Base-by-base conservation (phyloP, 208 protist species). In the Naegleria fowleri region DNA sequence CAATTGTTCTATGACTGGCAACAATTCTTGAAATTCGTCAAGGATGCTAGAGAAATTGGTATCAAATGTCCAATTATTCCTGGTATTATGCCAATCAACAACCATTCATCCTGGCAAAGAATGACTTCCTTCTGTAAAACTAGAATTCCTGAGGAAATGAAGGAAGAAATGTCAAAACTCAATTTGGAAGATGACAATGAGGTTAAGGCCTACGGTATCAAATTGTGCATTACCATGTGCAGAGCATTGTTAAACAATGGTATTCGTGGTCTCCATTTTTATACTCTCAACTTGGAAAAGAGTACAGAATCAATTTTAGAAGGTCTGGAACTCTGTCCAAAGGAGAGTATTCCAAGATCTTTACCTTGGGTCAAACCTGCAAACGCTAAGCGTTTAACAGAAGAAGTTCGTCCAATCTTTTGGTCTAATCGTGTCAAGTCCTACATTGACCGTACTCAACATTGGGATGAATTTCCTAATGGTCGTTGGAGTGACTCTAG, bases 1-100 rank as follows among this genome's bases (percentile, higher is more conserved):
- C 98, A 99, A 94, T 93, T 99, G 19, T 99, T 99, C 91, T 99
- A 98, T 92, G 97, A 99, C 88, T 93, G 95, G 13, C 87, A 95
- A 83, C 89, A 96, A 25, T 99, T 99, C 92, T 93, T 97, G 48
- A 91, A 95, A 22, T 99, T 98, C 91, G 95, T 97, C 19, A 92
- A 94, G 38, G 91, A 96, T 33, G 98, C 97, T 91, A 94, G 96
- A 22, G 93, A 93, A 6, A 90, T 95, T 33, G 97, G 97, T 90
- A 99, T 99, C 92, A 97, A 93, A 0, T 92, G 95, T n/a, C 98
- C 97, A 67, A 98, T 99, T 86, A 93, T 99, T 22, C 97, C 98
- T 0, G 97, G 98, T 48, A 95, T 98, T 38, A 97, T 98, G 93
- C 98, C 97, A 52, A 97, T 98, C 91, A 94, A 95, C 39, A 95